Evolutionary conservation across 2,329 filamentous ascomycete species (phyloP).

Genomic region (Rhinocladiella mackenziei): DNA sequence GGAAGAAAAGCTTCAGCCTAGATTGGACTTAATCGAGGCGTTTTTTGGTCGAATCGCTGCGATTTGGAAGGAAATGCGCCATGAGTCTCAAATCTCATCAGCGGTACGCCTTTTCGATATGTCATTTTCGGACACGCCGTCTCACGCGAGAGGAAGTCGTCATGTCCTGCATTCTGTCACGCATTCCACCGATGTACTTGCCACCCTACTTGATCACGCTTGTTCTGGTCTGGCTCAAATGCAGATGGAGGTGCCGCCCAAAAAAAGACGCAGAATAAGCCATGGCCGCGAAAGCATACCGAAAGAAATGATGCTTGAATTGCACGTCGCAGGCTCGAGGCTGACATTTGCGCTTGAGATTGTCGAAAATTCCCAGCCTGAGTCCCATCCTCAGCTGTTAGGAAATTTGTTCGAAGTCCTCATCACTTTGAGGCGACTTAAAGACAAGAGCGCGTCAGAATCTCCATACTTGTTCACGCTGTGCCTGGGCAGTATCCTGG

Average conservation of each 20-base stretch:
- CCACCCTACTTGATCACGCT: constrained; percentile 68
- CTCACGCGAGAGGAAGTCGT: constrained; percentile 25
- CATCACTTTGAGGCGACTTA: constrained; percentile 81
- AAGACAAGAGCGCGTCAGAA: constrained; percentile 75
- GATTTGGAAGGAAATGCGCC: constrained; percentile 59
- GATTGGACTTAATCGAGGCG: constrained; percentile 57
- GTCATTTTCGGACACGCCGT: constrained; percentile 34
- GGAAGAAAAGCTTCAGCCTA: constrained; percentile 37
- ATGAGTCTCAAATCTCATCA: constrained; percentile 36
- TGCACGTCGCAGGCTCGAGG: constrained; percentile 18
- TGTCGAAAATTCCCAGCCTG: constrained; percentile 74
- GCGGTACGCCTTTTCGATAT: constrained; percentile 43
- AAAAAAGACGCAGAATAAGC: constrained; percentile 76
- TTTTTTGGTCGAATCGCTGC: constrained; percentile 66
- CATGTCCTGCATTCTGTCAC: constrained; percentile 20
- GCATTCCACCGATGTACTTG: constrained; percentile 47
- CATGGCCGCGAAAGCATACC: constrained; percentile 52
- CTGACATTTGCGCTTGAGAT: constrained; percentile 79
- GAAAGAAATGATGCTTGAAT: constrained; percentile 37
- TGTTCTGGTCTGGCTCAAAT: constrained; percentile 64
- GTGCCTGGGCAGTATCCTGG: constrained; percentile 73
- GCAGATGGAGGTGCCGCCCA: constrained; percentile 66
- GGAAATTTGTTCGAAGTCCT: constrained; percentile 77
- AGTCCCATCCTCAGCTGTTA: constrained; percentile 69
- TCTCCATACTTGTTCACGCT: constrained; percentile 86